phyloP scores from a whole-genome alignment of 495 filamentous ascomycete genomes.

The Collariella sp. region DNA sequence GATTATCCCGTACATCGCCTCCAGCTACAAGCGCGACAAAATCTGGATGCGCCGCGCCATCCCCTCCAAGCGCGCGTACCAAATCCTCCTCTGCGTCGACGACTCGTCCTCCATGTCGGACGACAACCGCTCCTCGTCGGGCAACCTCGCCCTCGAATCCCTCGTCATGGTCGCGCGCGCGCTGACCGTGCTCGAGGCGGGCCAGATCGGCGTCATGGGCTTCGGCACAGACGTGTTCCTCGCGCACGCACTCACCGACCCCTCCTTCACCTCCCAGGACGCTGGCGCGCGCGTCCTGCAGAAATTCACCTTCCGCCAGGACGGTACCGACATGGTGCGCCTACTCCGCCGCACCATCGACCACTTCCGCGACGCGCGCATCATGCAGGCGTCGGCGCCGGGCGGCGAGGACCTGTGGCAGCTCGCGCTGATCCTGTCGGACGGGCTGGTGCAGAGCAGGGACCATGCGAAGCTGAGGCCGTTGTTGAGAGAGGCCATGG shows the following conservation, averaged over 20 bases:
- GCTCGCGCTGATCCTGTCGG: slow-evolving; percentile 81
- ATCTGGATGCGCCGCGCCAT: slow-evolving; percentile 96
- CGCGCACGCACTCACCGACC: slow-evolving; percentile 78
- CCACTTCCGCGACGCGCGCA: slow-evolving; percentile 68
- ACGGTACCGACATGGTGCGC: slow-evolving; percentile 71
- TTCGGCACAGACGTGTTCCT: slow-evolving; percentile 83
- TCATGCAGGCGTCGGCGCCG: slow-evolving; percentile 43
- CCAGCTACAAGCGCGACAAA: slow-evolving; percentile 95
- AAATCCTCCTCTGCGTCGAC: slow-evolving; percentile 95
- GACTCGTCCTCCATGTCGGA: slow-evolving; percentile 86
- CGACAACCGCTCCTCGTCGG: slow-evolving; percentile 49
- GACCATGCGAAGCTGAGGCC: slow-evolving; percentile 75
- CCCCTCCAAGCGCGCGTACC: slow-evolving; percentile 87
- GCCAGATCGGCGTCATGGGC: slow-evolving; percentile 78
- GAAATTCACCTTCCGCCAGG: slow-evolving; percentile 78
- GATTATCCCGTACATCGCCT: slow-evolving; percentile 98
- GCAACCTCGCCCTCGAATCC: slow-evolving; percentile 74
- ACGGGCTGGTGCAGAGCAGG: slow-evolving; percentile 72
- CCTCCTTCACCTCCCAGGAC: slow-evolving; percentile 66
- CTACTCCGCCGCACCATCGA: slow-evolving; percentile 68
- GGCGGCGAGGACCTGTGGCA: slow-evolving; percentile 89
- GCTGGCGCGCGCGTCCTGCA: slow-evolving; percentile 74
- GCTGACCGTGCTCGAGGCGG: slow-evolving; percentile 84
- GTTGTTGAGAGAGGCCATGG: slow-evolving; percentile 75
- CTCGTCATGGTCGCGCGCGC: slow-evolving; percentile 79